Evolutionary conservation across 805 yeast genomes (phyloP), one percentile per base, ranked within the genome.

Genomic region (Maudiozyma serrabonitensis): DNA sequence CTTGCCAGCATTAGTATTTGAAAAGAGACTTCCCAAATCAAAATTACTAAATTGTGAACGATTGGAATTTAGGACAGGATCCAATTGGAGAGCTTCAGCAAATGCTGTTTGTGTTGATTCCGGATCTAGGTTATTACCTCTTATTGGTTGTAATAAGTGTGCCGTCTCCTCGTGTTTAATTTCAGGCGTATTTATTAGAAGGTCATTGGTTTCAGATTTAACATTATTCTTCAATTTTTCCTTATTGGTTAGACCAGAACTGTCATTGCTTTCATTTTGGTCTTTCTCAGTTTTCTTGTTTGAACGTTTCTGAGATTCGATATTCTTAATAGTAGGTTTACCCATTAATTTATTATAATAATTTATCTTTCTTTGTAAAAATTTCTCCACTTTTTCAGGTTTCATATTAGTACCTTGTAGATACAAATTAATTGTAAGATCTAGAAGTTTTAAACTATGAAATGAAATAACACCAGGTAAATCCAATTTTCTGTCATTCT

Each of bases 391-490:
- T 47, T 63, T 63, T n/a, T 57, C 63, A 7, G 54, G 53, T 41
- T 56, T 56, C 5, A 56, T 56, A 35, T 73, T 75, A 8, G 83
- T 69, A 25, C 69, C 71, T n/a, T 82, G 76, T 46, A 84, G 59
- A n/a, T 84, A 76, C 43, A 81, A 70, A 46, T 81, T 77, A 15
- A 83, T 69, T 0, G 89, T 76, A 57, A 70, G 66, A 57, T 84
- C 90, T 34, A 82, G 58, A 28, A 80, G 67, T 46, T 71, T 74
- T 41, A 79, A 70, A 43, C 86, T 78, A 52, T 76, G 77, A 54
- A 71, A 70, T 8, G 86, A 78, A 25, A 84, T 62, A 39, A 81
- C 73, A 0, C 89, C 88, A 0, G 87, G 80, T 25, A 80, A 64
- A 18, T 76, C 80, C 43, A 73, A 66, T 19, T 66, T 67, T 43